phyloP scores from a whole-genome alignment of 2,329 filamentous ascomycete species.

The Diaporthe capsici region DNA sequence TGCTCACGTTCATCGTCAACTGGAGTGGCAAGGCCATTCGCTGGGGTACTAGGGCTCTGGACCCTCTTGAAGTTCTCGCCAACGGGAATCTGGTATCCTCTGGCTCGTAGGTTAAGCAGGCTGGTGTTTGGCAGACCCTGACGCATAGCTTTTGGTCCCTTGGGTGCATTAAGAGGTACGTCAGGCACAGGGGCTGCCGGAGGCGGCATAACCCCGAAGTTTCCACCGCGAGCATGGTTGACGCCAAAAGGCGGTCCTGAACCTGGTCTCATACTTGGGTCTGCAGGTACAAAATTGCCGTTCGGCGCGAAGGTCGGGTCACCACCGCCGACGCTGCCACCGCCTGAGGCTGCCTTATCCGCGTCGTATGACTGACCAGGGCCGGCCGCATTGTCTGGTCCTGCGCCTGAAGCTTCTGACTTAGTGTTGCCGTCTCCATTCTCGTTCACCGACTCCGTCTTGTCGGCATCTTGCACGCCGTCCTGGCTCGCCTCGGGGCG shows the following conservation, averaged over 20 bases:
- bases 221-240: conserved; percentile 38
- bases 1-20: conserved; percentile 48
- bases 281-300: conserved; percentile 39
- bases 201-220: conserved; percentile 42
- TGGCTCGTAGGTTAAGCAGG: conserved; percentile 73
- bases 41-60: conserved; percentile 47
- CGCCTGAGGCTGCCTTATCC: conserved; percentile 41
- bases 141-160: conserved; percentile 94
- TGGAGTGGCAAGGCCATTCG: conserved; percentile 40
- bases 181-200: conserved; percentile 50
- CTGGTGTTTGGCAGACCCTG: conserved; percentile 89
- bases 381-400: conserved; percentile 14
- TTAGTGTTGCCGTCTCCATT: conserved; percentile 32
- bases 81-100: conserved; percentile 57
- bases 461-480: conserved; percentile 38
- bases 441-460: conserved; percentile 27
- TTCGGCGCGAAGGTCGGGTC: conserved; percentile 27
- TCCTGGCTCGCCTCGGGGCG: conserved; percentile 43
- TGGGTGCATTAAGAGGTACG: conserved; percentile 81
- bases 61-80: conserved; percentile 53
- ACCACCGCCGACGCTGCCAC: conserved; percentile 36
- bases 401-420: conserved; percentile 26
- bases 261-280: conserved; percentile 39
- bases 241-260: conserved; percentile 33
- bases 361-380: conserved; percentile 20